These are phyloP conservation scores for Thermoascus crustaceus DNA, from an alignment of 2,329 filamentous ascomycete genomes.

Conservation along the genomic window DNA sequence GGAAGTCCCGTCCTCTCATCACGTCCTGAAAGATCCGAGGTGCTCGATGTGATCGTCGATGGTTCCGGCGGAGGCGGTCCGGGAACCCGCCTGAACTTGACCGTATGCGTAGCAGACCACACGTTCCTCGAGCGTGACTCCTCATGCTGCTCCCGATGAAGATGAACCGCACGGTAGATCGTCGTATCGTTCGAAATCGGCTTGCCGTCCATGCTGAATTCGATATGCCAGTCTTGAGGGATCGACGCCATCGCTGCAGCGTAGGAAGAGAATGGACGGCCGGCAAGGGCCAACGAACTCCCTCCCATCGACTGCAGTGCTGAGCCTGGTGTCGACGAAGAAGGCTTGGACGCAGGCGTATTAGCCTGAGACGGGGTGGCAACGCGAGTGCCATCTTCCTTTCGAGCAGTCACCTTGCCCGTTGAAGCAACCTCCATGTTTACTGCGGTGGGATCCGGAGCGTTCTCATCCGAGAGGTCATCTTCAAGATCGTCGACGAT, in stretches of 20 bases:
- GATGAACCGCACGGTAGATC: conserved; percentile 89
- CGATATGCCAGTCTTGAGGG: conserved; percentile 93
- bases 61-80: conserved; percentile 73
- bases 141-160: conserved; percentile 51
- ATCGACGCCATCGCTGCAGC: conserved; percentile 71
- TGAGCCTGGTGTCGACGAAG: conserved; percentile 22
- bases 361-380: conserved; percentile 64
- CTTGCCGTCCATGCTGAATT: conserved; percentile 81
- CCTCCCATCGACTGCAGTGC: conserved; percentile 14
- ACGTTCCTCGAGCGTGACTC: conserved; percentile 68
- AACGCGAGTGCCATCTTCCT: conserved; percentile 83
- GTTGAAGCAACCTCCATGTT: conserved; percentile 82
- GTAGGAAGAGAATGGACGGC: conserved; percentile 64
- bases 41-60: conserved; percentile 49
- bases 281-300: conserved; percentile 44
- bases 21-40: conserved; percentile 42
- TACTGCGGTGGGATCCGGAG: conserved; percentile 76
- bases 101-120: conserved; percentile 82
- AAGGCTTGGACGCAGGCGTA: conserved; percentile 38
- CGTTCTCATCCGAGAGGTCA: conserved; percentile 65
- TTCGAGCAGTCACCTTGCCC: conserved; percentile 81
- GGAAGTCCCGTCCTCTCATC: conserved; percentile 58
- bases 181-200: conserved; percentile 85
- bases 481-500: conserved; percentile 89
- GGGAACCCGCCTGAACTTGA: conserved; percentile 80